These are phyloP conservation scores for Pholiota microspora DNA, from an alignment of 768 basidiomycete species.

Conservation along the genomic window DNA sequence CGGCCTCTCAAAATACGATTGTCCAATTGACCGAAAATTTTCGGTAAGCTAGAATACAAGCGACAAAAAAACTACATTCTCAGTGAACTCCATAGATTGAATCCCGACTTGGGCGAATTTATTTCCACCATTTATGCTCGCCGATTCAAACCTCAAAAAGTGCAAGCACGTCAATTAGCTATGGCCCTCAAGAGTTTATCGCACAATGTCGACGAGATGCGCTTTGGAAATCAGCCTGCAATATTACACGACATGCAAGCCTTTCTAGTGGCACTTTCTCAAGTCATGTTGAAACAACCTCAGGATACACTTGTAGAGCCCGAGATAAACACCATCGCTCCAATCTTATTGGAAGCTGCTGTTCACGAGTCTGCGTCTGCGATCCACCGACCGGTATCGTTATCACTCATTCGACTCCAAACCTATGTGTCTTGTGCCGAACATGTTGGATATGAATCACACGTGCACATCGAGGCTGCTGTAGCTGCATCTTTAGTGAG, in stretches of 20 bases:
- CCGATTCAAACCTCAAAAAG: conserved; percentile 47
- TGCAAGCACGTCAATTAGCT: conserved; percentile 39
- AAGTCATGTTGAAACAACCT: conserved; percentile 42
- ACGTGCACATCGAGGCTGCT: conserved; percentile 46
- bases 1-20: conserved; percentile 34
- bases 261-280: conserved; percentile 40
- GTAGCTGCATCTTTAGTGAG: conserved; percentile 42
- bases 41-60: conserved; percentile 26
- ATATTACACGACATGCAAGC: conserved; percentile 27
- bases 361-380: conserved; percentile 10
- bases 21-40: conserved; percentile 54
- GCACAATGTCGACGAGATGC: conserved; percentile 11
- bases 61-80: not conserved
- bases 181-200: conserved; percentile 29
- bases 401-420: conserved; percentile 39
- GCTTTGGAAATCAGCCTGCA: conserved; percentile 20
- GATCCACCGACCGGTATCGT: conserved; percentile 38
- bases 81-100: conserved; percentile 31
- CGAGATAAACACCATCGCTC: conserved; percentile 15
- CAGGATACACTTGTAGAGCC: conserved; percentile 31
- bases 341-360: conserved; percentile 8
- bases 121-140: conserved; percentile 50
- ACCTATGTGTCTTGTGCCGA: conserved; percentile 30
- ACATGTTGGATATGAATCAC: conserved; percentile 42
- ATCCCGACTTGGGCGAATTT: conserved; percentile 52